phyloP scores from a whole-genome alignment of 352 stramenopile genomes.

The Pythium phragmitis region DNA sequence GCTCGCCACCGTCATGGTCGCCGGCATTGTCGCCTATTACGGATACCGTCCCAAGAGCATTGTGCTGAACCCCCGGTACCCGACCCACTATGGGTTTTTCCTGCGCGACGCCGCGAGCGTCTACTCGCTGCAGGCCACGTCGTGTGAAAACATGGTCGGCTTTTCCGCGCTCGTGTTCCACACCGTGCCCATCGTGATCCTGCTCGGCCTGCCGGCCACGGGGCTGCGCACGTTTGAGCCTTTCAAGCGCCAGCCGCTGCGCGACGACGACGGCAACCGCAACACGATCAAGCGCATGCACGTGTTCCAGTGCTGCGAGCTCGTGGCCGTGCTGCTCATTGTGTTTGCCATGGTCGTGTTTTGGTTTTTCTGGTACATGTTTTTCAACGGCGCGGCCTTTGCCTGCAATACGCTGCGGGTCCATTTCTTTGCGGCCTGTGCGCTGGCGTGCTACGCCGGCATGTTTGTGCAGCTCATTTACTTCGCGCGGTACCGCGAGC shows the following conservation, averaged over 20 bases:
- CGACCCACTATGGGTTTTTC: conserved; percentile 45
- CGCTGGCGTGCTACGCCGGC: conserved; percentile 52
- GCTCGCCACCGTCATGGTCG: conserved; percentile 40
- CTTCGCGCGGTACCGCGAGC: conserved; percentile 77
- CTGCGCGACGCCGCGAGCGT: conserved; percentile 44
- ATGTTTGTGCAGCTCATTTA: conserved; percentile 64
- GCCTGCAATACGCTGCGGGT: conserved; percentile 44
- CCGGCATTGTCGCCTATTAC: conserved; percentile 70
- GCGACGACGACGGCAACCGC: conserved; percentile 49
- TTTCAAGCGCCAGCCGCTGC: conserved; percentile 61
- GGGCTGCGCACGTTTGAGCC: conserved; percentile 66
- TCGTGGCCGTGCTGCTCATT: conserved; percentile 61
- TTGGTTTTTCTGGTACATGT: conserved; percentile 49
- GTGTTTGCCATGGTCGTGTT: conserved; percentile 48
- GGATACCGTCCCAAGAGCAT: conserved; percentile 50
- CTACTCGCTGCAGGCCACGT: conserved; percentile 65
- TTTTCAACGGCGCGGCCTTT: conserved; percentile 57
- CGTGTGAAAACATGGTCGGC: conserved; percentile 78
- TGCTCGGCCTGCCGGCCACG: conserved; percentile 63
- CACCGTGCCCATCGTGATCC: conserved; percentile 54
- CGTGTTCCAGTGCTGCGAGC: conserved; percentile 73
- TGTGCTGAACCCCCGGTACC: conserved; percentile 37
- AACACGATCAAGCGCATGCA: conserved; percentile 80
- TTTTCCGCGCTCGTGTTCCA: conserved; percentile 76
- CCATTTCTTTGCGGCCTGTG: conserved; percentile 50